Evolutionary conservation across 1,284 basidiomycete species (phyloP), one percentile per base, ranked within the genome.

Genomic region (Kwoniella shivajii): DNA sequence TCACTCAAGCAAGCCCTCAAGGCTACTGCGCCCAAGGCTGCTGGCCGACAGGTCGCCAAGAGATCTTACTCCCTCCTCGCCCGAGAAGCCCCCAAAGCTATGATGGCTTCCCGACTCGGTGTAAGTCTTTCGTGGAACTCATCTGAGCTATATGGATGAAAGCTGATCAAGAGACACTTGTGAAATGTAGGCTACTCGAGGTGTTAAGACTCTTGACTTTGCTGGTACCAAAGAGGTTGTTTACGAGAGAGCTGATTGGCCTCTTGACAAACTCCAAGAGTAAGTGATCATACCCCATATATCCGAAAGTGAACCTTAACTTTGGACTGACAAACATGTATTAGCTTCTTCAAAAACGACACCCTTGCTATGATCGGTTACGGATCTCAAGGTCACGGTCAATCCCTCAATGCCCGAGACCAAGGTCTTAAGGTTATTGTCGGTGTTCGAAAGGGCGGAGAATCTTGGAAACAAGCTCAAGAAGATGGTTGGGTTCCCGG

Each of bases 401-500:
- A 99, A 82, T 94, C 94, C 71, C 83, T 99, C 78, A 99, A 99
- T 79, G 92, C 95, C 60, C 93, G 96, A 74, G 96, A 99, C 85
- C 94, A 99, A 73, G 96, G 96, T 66, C 82, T 99, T 68, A 99
- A 98, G 73, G 94, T 99, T 80, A 92, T 99, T 68, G 88, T 99
- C 76, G 96, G 96, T 84, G 96, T 99, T 67, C 92, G 96, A 71
- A 89, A 98, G 81, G 88, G 87, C 67, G 96, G 96, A 58, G 91
- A 92, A 83, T 79, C 78, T 45, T 99, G 96, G 96, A 90, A 84
- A 79, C 90, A 97, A 80, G 96, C 96, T 53, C 79, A 87, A 47
- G 92, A 92, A 79, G 96, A 99, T 78, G 95, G 96, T 65, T 99
- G 95, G 95, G 93, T 96, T 33, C 94, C 95, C 48, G 95, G 94